Conservation (phyloP, 805 yeast species). For the Candida vaughaniae region DNA sequence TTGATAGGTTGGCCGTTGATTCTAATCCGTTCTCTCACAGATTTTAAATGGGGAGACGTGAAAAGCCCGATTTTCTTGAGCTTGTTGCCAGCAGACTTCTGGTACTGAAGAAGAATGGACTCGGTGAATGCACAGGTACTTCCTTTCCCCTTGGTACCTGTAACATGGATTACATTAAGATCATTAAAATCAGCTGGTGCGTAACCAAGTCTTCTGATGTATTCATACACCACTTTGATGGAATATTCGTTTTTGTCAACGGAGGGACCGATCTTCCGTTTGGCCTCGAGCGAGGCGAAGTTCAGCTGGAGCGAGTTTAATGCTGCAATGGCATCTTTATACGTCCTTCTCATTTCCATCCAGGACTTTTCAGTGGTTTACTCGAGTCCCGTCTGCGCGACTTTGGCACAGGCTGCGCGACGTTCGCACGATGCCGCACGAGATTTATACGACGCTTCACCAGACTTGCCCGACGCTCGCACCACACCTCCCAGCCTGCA, state of each 20-base stretch:
- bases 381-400: no score
- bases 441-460: no score
- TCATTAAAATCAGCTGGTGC: constrained; percentile 63
- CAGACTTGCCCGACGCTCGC: no score
- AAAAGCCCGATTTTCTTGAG: constrained; percentile 80
- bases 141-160: constrained; percentile 99
- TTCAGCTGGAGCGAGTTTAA: constrained; percentile 89
- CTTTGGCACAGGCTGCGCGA: no score
- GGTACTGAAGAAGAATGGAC: constrained; percentile 70
- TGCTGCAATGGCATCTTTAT: constrained; percentile 76
- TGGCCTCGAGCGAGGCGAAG: constrained; percentile 84
- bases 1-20: constrained; percentile 84
- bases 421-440: no score
- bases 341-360: constrained; percentile 19
- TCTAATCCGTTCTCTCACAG: constrained; percentile 88
- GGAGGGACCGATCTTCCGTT: constrained; percentile 62
- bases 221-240: constrained; percentile 73
- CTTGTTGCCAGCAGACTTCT: constrained; percentile 5
- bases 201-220: constrained; percentile 40
- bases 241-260: constrained; percentile 60
- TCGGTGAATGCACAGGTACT: constrained; percentile 94
- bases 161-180: constrained; percentile 82
- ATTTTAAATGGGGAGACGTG: constrained; percentile 92
- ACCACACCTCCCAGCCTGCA: no score
- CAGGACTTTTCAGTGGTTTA: background rate